Evolutionary conservation across 768 basidiomycete genomes (phyloP), one percentile per base, ranked within the genome.

Genomic region (Pholiota molesta): DNA sequence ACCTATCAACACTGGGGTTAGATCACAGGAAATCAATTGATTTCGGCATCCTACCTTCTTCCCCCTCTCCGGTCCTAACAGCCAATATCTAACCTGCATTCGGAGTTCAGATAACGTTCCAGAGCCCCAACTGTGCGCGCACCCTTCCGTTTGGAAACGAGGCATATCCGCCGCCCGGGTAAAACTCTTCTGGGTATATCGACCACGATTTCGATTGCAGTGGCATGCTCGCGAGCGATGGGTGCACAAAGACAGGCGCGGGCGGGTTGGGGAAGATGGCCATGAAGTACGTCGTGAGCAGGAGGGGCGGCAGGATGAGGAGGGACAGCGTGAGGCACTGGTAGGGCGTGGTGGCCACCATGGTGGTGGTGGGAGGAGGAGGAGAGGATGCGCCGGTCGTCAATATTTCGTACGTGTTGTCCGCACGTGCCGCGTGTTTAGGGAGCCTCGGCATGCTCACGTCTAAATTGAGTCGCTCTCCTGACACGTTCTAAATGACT

Each of bases 101-200:
- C 52, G 13, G 42, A 39, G 58, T 21, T 58, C 31, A 33, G 42
- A 55, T 55, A 59, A 29, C 44, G 29, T n/a, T n/a, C n/a, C n/a
- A n/a, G n/a, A n/a, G n/a, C n/a, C 6, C 29, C 42, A 56, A 10
- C n/a, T n/a, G n/a, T 35, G 66, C 61, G 65, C 83, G 49, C 62
- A 87, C 89, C 61, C 80, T 78, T 44, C 92, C 92, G 60, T 81
- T 81, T 1, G 92, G 91, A 53, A 92, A 77, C 0, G 75, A 73
- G 3, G 81, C 88, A 73, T 92, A 92, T 10, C 78, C 82, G 8
- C 88, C 87, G 11, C 86, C 86, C 0, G 78, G 71, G 68, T 86
- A 91, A 67, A 83, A 87, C 64, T 90, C 81, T 59, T 90, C 88
- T 0, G 89, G 86, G 69, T 94, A 94, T 55, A 94, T 83, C 9